Percentiles rank a stretch among this genome's conserved stretches.
Conservation (phyloP, 179 eudicot species). For the Actinidia chinensis region DNA sequence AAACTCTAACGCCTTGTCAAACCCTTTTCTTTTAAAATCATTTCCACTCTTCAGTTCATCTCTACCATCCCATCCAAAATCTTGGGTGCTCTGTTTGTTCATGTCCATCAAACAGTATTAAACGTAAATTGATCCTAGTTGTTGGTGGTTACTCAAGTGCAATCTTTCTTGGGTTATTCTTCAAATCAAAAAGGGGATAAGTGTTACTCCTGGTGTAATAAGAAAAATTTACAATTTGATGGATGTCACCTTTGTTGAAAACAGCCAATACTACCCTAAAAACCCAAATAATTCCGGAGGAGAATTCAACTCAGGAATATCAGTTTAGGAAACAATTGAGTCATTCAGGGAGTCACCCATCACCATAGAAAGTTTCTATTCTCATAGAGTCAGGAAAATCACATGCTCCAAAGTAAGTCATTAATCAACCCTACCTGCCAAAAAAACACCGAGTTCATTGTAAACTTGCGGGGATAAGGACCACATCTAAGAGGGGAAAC, state of each 20-base stretch:
- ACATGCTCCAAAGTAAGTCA: not conserved
- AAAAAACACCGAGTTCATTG: slow-evolving; percentile 1
- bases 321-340: not conserved
- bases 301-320: not conserved
- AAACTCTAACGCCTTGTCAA: not conserved
- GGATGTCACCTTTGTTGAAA: slow-evolving; percentile 2
- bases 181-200: not conserved
- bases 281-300: not conserved
- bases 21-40: not conserved
- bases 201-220: not conserved
- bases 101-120: not conserved
- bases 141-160: not conserved
- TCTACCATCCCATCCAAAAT: not conserved
- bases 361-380: not conserved
- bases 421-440: not conserved
- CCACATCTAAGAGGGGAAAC: not conserved
- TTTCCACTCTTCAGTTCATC: not conserved
- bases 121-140: not conserved
- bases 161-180: not conserved
- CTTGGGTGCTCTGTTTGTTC: too few relatives aligned
- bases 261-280: not conserved
- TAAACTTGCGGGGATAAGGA: not conserved
- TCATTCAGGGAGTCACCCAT: not conserved
- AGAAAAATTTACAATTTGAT: not conserved
- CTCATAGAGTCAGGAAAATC: not conserved